Evolutionary conservation across 73 alveolate genomes (phyloP).

Genomic region (Paramecium biaurelia): DNA sequence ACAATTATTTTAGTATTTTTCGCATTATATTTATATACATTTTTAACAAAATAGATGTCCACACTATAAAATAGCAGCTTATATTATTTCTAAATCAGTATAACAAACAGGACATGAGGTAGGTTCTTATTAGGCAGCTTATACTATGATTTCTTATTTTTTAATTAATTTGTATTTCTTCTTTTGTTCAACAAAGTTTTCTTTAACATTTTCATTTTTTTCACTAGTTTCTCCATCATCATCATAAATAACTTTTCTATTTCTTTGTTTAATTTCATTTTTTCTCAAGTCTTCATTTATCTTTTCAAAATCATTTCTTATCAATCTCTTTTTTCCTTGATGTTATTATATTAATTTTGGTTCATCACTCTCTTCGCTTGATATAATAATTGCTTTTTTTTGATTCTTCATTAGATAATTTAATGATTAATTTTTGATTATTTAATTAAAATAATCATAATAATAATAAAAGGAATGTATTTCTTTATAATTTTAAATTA

Average conservation of each 20-base stretch:
- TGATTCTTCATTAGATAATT: neutral
- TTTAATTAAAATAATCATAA: neutral
- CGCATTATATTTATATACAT: neutral
- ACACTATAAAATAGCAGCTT: neutral
- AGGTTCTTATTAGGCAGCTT: constrained; percentile 12
- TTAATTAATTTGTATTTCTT: neutral
- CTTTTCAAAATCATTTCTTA: neutral
- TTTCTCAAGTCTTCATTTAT: neutral
- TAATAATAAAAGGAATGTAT: neutral
- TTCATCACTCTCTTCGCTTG: neutral
- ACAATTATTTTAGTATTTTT: constrained; percentile 24
- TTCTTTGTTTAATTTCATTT: neutral
- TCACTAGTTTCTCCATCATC: neutral
- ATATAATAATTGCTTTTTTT: neutral
- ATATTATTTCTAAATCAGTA: neutral
- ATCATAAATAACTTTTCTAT: neutral
- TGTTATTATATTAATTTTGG: neutral
- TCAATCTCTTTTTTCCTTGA: neutral
- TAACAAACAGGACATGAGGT: neutral
- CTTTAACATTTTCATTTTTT: neutral
- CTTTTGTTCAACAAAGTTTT: neutral
- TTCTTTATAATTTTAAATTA: too few species aligned
- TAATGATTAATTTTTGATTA: neutral
- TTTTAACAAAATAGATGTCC: neutral
- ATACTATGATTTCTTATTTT: neutral